Percentiles rank a stretch among this genome's conserved stretches.
phyloP scores from a whole-genome alignment of 805 yeast genomes.

The Starmera pachycereana region DNA sequence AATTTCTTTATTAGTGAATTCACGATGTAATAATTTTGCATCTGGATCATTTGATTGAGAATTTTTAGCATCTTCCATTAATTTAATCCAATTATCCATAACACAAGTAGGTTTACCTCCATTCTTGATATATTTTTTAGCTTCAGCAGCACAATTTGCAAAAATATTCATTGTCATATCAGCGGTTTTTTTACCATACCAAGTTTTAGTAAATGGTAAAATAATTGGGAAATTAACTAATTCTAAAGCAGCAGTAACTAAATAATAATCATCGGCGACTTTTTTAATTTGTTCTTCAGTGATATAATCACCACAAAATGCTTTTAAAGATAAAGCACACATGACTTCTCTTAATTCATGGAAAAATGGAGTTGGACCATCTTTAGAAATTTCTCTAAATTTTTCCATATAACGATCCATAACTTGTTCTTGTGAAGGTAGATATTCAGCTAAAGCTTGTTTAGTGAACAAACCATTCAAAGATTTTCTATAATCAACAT shows the following conservation, averaged over 20 bases:
- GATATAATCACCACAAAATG: constrained; percentile 94
- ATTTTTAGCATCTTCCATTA: constrained; percentile 64
- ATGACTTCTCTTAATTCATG: constrained; percentile 90
- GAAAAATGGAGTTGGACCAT: constrained; percentile 71
- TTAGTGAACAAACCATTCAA: constrained; percentile 84
- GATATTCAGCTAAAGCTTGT: constrained; percentile 70
- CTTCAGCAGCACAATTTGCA: constrained; percentile 78
- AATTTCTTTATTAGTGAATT: constrained; percentile 82
- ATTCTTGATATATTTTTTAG: constrained; percentile 67
- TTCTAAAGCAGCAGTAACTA: constrained; percentile 92
- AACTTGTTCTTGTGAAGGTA: constrained; percentile 75
- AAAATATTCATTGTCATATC: constrained; percentile 91
- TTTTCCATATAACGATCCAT: constrained; percentile 73
- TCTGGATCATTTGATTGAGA: constrained; percentile 39
- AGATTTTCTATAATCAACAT: constrained; percentile 84
- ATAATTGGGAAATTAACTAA: constrained; percentile 96
- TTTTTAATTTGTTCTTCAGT: constrained; percentile 81
- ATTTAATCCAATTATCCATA: constrained; percentile 89
- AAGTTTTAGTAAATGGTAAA: constrained; percentile 90
- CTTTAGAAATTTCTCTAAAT: constrained; percentile 47
- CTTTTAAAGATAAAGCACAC: constrained; percentile 87
- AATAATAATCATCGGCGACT: constrained; percentile 87
- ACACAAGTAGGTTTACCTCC: constrained; percentile 81
- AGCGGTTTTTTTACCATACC: constrained; percentile 94
- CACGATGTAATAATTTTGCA: constrained; percentile 57